phyloP scores from a whole-genome alignment of 192 early-diverging fungal genomes.

The Fimicolochytrium jonesii region DNA sequence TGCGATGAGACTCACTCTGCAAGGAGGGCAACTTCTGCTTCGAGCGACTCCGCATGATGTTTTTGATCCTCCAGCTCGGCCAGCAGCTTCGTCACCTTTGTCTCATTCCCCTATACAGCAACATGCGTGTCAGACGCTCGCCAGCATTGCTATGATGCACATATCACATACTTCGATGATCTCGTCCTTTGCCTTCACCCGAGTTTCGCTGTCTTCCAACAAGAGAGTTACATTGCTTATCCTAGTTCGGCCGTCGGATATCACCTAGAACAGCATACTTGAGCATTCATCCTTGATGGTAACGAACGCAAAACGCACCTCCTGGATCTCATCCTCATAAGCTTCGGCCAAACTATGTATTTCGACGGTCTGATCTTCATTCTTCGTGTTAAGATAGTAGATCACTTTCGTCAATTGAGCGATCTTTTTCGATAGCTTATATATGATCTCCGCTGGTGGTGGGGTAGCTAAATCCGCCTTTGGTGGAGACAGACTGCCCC shows the following conservation, averaged over 20 bases:
- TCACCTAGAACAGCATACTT: constrained; percentile 6
- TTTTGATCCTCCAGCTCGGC: too few species aligned
- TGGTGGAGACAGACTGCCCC: too few species aligned
- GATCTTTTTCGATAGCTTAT: constrained; percentile 58
- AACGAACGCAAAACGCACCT: constrained; percentile 21
- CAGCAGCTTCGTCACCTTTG: too few species aligned
- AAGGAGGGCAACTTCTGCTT: too few species aligned
- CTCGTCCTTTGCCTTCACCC: not conserved
- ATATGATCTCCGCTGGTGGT: constrained; percentile 33
- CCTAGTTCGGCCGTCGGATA: constrained; percentile 11
- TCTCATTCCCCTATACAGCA: too few species aligned
- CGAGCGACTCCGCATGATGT: too few species aligned
- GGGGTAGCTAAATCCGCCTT: too few species aligned
- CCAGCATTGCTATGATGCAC: too few species aligned
- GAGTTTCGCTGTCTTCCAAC: constrained; percentile 23
- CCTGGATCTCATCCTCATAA: constrained; percentile 46
- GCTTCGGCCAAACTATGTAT: constrained; percentile 43
- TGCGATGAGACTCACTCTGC: too few species aligned
- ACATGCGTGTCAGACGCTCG: too few species aligned
- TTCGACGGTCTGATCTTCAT: constrained; percentile 50
- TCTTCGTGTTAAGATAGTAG: constrained; percentile 59
- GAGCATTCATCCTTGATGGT: not conserved
- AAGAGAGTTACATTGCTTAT: constrained; percentile 6
- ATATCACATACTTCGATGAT: constrained; percentile 28
- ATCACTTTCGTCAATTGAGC: constrained; percentile 60